A percentile compares a stretch with the other conserved stretches of the same genome.
phyloP scores from a whole-genome alignment of 2,329 filamentous ascomycete species.

The Didymella pomorum region DNA sequence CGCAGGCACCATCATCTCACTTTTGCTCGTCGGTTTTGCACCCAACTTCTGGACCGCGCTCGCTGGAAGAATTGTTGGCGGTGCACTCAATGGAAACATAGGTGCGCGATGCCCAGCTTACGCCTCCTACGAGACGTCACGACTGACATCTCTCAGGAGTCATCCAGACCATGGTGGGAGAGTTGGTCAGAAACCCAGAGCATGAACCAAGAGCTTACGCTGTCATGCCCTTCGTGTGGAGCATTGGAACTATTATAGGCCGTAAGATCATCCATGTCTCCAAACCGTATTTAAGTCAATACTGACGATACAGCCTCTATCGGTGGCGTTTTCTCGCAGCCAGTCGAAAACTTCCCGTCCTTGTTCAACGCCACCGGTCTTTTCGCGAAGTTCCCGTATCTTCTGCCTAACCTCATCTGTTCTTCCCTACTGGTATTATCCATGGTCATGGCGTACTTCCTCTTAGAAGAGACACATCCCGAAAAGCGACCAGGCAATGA shows the following conservation, averaged over 20 bases:
- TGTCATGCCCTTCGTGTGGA: conserved; percentile 95
- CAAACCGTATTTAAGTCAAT: neutral
- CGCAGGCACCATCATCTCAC: conserved; percentile 80
- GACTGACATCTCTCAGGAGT: conserved; percentile 53
- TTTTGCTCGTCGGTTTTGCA: conserved; percentile 83
- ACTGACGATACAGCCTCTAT: conserved; percentile 66
- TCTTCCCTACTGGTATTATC: conserved; percentile 77
- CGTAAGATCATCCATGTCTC: conserved; percentile 35
- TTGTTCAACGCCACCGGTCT: conserved; percentile 72
- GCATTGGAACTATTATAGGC: conserved; percentile 86
- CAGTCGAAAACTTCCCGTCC: conserved; percentile 75
- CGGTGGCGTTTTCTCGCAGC: conserved; percentile 85
- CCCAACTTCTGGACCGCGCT: conserved; percentile 86
- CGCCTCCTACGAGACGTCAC: conserved; percentile 43
- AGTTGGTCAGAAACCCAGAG: conserved; percentile 69
- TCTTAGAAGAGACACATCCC: conserved; percentile 89
- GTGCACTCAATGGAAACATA: conserved; percentile 89
- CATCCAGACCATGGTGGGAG: conserved; percentile 89
- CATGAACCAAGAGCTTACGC: conserved; percentile 84
- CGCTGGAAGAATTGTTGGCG: conserved; percentile 76
- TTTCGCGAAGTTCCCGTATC: conserved; percentile 82
- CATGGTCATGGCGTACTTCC: conserved; percentile 79
- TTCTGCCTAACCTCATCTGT: conserved; percentile 89
- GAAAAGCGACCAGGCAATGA: conserved; percentile 70
- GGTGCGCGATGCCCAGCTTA: conserved; percentile 46